Evolutionary conservation across 1,284 basidiomycete genomes (phyloP).

Genomic region (Ceratobasidium papillatum): DNA sequence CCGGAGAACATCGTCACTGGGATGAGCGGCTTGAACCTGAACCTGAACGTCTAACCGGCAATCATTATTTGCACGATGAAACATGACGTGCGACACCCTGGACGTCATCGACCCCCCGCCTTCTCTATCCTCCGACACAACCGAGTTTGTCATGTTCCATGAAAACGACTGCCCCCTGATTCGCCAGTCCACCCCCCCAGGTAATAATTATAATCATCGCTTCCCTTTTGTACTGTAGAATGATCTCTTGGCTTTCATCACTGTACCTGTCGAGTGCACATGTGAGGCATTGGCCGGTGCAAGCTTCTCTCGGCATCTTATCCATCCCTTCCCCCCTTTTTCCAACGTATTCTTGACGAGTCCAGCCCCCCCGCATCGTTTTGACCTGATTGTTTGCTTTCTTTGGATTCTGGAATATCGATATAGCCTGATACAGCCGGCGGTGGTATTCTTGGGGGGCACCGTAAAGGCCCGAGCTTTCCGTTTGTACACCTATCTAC

Average conservation of each 20-base stretch:
- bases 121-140: background rate
- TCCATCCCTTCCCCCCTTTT: background rate
- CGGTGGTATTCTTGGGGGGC: too few species aligned
- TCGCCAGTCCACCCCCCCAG: background rate
- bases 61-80: background rate
- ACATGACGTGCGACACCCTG: background rate
- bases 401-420: background rate
- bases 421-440: background rate
- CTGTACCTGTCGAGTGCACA: background rate
- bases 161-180: background rate
- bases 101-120: background rate
- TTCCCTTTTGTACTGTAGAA: background rate
- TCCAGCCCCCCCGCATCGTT: background rate
- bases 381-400: background rate
- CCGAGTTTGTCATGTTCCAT: background rate
- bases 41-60: background rate
- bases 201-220: background rate
- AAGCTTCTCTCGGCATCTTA: slow-evolving; percentile 4
- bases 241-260: background rate
- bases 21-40: background rate
- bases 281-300: background rate
- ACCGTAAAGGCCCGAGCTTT: background rate
- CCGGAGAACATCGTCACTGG: slow-evolving; percentile 15
- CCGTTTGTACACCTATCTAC: background rate
- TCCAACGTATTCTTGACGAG: background rate